Evolutionary conservation across 2,329 filamentous ascomycete species (phyloP), one percentile per base, ranked within the genome.

Genomic region (Phaeosphaeriaceae sp.): DNA sequence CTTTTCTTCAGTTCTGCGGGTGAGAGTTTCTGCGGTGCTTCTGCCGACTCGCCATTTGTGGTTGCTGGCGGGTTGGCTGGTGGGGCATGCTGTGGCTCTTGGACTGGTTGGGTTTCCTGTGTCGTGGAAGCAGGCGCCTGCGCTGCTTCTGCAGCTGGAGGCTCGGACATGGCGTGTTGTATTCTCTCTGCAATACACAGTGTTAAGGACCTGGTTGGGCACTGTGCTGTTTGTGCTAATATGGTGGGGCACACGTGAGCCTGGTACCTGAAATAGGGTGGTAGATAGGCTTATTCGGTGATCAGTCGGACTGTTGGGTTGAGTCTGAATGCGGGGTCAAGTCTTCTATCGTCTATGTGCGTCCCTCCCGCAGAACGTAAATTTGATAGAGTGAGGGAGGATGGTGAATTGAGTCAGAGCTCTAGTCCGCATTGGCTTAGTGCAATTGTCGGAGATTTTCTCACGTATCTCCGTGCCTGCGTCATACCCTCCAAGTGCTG

Each of bases 1-100:
- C 88, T 89, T 71, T 93, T 94, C 80, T 98, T 98, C 71, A 96
- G 75, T 78, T 96, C 91, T 20, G 92, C 92, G 36, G 85, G 85
- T 1, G 90, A 88, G 31, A 91, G 81, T 75, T 91, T 91, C 68
- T 75, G 69, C 47, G 77, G 70, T 19, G 62, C 63, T n/a, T 66
- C 64, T 63, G 69, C 65, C 46, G 66, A 52, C 21, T 69, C 69
- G 50, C 59, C 60, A 49, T 68, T 70, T 62, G 58, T 53, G 24
- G 61, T 48, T 47, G 67, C 52, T 56, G 55, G 51, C 52, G 57
- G 54, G 31, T n/a, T 44, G 9, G 20, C 40, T 15, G 22, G 19
- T 56, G 21, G 57, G 6, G 31, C 31, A 7, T 64, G 52, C 57
- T 48, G 17, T 42, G 24, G 24, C 25, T 50, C n/a, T 24, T 36